Evolutionary conservation across 208 protist genomes (phyloP).

Genomic region (Trypanosoma cruzi): DNA sequence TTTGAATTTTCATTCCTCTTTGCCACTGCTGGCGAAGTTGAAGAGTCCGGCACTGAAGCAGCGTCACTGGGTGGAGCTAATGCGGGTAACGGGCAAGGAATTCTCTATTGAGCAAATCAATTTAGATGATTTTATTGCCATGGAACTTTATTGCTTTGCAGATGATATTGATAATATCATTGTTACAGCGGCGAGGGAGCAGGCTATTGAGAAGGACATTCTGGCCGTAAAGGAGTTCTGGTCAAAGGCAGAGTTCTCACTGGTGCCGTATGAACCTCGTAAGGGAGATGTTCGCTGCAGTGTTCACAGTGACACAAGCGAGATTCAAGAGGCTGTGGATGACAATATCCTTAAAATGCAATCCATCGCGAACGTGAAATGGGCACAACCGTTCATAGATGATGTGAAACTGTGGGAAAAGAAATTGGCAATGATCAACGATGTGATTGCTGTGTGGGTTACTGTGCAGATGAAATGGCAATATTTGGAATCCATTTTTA

Average conservation of each 20-base stretch:
- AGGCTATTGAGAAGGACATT: conserved; percentile 96
- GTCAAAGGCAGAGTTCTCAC: conserved; percentile 87
- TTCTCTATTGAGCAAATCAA: conserved; percentile 98
- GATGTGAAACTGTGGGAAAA: conserved; percentile 97
- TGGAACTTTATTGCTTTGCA: conserved; percentile 96
- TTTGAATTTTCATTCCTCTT: conserved; percentile 94
- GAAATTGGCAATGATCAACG: conserved; percentile 95
- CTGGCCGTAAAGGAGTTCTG: conserved; percentile 95
- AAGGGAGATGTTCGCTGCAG: conserved; percentile 85
- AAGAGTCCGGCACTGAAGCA: conserved; percentile 97
- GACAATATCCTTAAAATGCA: conserved; percentile 98
- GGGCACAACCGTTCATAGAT: conserved; percentile 96
- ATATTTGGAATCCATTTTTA: conserved; percentile 99
- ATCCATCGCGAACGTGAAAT: conserved; percentile 96
- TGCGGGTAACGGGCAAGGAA: conserved; percentile 92
- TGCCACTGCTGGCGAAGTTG: conserved; percentile 96
- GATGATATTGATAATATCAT: conserved; percentile 96
- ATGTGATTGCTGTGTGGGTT: conserved; percentile 98
- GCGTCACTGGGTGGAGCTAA: conserved; percentile 98
- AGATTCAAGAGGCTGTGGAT: conserved; percentile 97
- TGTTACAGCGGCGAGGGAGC: conserved; percentile 93
- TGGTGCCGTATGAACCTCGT: conserved; percentile 92
- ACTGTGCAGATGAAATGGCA: conserved; percentile 99
- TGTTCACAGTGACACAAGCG: conserved; percentile 95
- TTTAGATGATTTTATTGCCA: conserved; percentile 96